Evolutionary conservation across 768 basidiomycete genomes (phyloP), one percentile per base, ranked within the genome.

Genomic region (Podaxis rugospora): DNA sequence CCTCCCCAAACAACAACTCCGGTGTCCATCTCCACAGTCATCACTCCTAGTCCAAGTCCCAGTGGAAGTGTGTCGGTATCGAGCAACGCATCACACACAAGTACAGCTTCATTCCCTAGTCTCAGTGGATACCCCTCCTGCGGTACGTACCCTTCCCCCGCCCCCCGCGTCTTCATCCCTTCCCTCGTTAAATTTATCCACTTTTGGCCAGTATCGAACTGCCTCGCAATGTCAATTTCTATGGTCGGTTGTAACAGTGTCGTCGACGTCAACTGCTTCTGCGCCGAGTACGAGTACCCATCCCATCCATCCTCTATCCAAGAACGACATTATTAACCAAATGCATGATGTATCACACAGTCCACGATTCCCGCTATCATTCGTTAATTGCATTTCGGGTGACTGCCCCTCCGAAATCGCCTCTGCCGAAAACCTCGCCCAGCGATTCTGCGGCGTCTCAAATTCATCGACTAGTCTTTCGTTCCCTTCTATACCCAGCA

Each of bases 191-290:
- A 11, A 0, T 27, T 10, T 14, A 27, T 42, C 61, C 14, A 5
- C 21, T 9, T 35, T 35, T 37, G n/a, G 42, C 21, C 39, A 84
- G 83, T 83, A 10, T 74, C 74, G 35, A 69, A 74, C 42, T 85
- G 83, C 63, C 69, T 84, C 2, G 72, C 71, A 6, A 59, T 71
- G 0, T 75, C 78, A 1, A 73, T 77, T 5, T 67, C 75, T 1
- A 61, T 65, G 2, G 74, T 75, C 0, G 78, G 76, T 42, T 84
- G 83, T 68, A 62, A 71, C 4, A 80, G 77, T 59, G 63, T 83
- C 27, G 70, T 74, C 11, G 78, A 78, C 5, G 78, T 83, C 35
- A 73, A 79, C 57, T 85, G 83, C 65, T 85, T 76, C 66, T 84
- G 83, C 61, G 50, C 66, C 21, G 75, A 70, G 75, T 76, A 66